Base-by-base conservation (phyloP, 768 basidiomycete genomes). In the Podaxis mareebaensis region DNA sequence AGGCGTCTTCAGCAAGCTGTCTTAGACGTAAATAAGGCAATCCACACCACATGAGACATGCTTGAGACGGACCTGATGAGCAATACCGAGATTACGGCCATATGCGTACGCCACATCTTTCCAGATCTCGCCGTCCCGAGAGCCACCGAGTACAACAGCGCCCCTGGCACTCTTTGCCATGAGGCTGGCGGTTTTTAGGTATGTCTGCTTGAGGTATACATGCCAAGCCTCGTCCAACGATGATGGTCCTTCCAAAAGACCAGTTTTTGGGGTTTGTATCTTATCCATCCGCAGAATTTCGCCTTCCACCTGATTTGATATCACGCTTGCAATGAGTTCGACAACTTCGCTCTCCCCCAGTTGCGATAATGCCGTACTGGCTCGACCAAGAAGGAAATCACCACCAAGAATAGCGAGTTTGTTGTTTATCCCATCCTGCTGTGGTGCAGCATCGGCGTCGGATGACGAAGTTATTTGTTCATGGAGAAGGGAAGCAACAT, bases 291-390 rank as follows among this genome's bases (percentile, higher is more conserved):
- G 90, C 77, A 97, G 76, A 48, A 99, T 90, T 78, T 98, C 94
- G 38, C 96, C 97, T 73, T 99, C 96, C n/a, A 96, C 96, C 42
- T 96, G 81, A 72, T 98, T 99, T 2, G 93, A 88, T 60, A 99
- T 91, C 63, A 98, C 93, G 70, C 88, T 90, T 3, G 94, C 87
- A 52, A 98, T 86, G 63, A 99, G 83, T 74, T 99, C 97, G 56
- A 98, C 93, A 58, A 96, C 96, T 72, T 99, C 93, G 68, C 77
- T 81, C 64, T 89, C 88, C 4, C 95, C 96, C 6, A 99, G 82
- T 10, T 95, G 83, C 0, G 94, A 88, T 8, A 99, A 81, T 0
- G 94, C 93, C 2, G 93, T 88, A 66, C 89, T 91, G 11, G 96
- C 91, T 53, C 97, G 87, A 7, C 94, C 97, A 8, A 99, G 85